Base-by-base conservation (phyloP, 495 filamentous ascomycete genomes). In the Letharia lupina region DNA sequence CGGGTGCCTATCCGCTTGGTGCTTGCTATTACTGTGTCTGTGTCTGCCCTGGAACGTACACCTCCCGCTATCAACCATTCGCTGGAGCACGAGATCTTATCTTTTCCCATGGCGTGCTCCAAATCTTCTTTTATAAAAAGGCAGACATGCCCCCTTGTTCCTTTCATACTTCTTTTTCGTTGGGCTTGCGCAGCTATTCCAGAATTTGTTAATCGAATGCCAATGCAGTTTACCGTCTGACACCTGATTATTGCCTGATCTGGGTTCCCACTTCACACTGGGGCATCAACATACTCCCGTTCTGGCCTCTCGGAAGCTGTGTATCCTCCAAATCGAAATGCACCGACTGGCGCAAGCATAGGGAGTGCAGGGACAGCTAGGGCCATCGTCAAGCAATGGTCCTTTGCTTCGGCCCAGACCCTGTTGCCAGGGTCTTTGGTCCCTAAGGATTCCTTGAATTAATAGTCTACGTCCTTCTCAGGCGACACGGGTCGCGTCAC, bases 71-170 rank as follows among this genome's bases (percentile, higher is more conserved):
- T 59, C 63, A 64, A 33, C 50, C 63, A 57, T 2, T 65, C 50
- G 40, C 23, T 65, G n/a, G 57, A 47, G 41, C 54, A 59, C n/a
- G 52, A 44, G 28, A 65, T 13, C 63, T 65, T 65, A 65, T 65
- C 63, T 65, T 45, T 37, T n/a, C 63, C 40, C 45, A 65, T 65
- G 63, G 31, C 63, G 40, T 65, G 52, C 50, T 65, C 63, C 44
- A 23, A 40, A 52, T 59, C 9, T 18, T 57, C 57, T 18, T 48
- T 44, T 47, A 65, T 65, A 65, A 45, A 44, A 65, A 59, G 16
- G 54, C 42, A 42, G 23, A 42, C 39, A 4, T 1, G 4, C n/a
- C 40, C 63, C 62, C 52, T 11, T 11, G 5, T 18, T 41, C 28
- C 40, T 45, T 39, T 59, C 33, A 18, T 2, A 42, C 1, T 39